Percentiles rank a stretch among this genome's conserved stretches.
Conservation (phyloP, 2,329 filamentous ascomycete species). For the Botrytis aclada region DNA sequence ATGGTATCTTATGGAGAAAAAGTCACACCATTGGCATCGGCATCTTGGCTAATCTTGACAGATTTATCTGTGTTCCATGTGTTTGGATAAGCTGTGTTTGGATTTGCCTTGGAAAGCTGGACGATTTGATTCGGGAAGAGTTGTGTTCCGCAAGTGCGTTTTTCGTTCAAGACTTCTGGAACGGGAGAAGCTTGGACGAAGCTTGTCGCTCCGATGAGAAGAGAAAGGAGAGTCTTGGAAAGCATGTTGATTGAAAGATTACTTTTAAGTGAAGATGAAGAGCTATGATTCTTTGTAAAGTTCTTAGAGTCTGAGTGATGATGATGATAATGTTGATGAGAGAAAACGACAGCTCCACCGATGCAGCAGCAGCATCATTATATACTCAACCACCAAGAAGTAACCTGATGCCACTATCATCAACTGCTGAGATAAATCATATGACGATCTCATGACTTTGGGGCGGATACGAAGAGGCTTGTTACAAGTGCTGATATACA, state of each 20-base stretch:
- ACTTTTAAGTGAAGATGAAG: background rate
- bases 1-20: no score
- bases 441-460: background rate
- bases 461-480: conserved; percentile 10
- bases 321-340: background rate
- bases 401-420: background rate
- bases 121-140: conserved; percentile 13
- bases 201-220: background rate
- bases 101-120: conserved; percentile 14
- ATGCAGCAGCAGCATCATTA: background rate
- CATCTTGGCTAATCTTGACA: conserved; percentile 10
- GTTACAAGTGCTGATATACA: background rate
- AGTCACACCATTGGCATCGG: conserved; percentile 7
- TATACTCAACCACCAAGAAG: background rate
- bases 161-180: background rate
- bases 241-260: background rate
- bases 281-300: background rate
- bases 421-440: background rate
- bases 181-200: conserved; percentile 12
- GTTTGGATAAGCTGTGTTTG: background rate
- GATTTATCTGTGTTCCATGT: conserved; percentile 4
- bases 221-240: background rate
- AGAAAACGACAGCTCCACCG: background rate
- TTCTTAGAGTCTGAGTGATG: background rate
- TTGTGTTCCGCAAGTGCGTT: conserved; percentile 8